These are phyloP conservation scores for Blastobotrys americana DNA, from an alignment of 805 yeast genomes.

Conservation along the genomic window DNA sequence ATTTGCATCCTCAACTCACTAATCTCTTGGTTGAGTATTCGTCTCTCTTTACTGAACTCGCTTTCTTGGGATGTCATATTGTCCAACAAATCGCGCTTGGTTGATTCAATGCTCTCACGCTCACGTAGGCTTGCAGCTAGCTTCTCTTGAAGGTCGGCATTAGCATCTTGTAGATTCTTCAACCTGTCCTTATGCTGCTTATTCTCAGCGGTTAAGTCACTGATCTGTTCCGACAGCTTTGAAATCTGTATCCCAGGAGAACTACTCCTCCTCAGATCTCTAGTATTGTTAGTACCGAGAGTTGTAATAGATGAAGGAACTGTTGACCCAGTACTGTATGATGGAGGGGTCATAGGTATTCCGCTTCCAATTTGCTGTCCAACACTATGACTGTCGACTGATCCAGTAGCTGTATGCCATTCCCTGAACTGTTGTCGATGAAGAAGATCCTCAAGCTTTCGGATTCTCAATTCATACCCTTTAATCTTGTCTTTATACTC, in stretches of 20 bases:
- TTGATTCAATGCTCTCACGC: conserved; percentile 26
- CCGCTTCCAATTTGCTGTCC: conserved; percentile 2
- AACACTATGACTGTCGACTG: too few species aligned
- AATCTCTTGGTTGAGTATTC: conserved; percentile 43
- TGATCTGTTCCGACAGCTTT: conserved; percentile 1
- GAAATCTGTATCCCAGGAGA: neutral
- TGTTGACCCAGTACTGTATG: neutral
- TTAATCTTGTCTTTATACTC: conserved; percentile 37
- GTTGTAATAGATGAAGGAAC: too few species aligned
- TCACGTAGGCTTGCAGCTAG: conserved; percentile 28
- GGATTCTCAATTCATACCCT: conserved; percentile 65
- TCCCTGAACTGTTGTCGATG: conserved; percentile 54
- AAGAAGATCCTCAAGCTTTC: conserved; percentile 65
- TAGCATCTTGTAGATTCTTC: conserved; percentile 42
- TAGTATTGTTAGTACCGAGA: too few species aligned
- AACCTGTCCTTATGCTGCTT: conserved; percentile 2
- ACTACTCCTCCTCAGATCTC: neutral
- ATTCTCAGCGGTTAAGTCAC: neutral
- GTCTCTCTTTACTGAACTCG: conserved; percentile 51
- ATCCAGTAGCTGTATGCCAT: conserved; percentile 1
- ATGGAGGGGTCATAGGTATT: conserved; percentile 5
- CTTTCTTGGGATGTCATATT: conserved; percentile 60
- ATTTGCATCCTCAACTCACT: conserved; percentile 37
- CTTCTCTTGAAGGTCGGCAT: conserved; percentile 32
- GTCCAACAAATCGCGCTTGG: conserved; percentile 59